Conservation (phyloP, 768 basidiomycete genomes). For the Wakefieldia striispora region DNA sequence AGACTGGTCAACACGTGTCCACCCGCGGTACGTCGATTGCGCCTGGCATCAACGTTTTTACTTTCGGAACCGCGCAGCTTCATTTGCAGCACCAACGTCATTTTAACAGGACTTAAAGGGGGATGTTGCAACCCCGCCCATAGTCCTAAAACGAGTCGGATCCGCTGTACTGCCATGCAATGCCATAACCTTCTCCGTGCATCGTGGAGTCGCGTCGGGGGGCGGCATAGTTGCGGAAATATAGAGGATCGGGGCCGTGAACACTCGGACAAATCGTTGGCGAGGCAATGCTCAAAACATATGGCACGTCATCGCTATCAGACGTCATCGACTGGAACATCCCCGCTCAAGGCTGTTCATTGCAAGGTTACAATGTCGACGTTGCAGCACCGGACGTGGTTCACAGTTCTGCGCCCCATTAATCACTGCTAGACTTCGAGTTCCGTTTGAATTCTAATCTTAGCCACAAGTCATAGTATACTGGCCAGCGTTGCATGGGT, state of each 20-base stretch:
- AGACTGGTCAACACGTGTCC: slow-evolving; percentile 14
- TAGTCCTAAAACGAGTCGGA: slow-evolving; percentile 18
- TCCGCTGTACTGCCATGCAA: slow-evolving; percentile 8
- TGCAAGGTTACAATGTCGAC: neutral
- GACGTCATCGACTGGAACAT: neutral
- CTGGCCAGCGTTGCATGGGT: neutral
- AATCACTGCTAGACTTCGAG: neutral
- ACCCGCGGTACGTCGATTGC: slow-evolving; percentile 13
- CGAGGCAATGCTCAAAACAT: slow-evolving; percentile 3
- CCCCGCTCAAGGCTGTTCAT: neutral
- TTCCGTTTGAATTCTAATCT: neutral
- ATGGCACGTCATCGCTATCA: neutral
- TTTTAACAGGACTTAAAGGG: neutral
- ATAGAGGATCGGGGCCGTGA: slow-evolving; percentile 2
- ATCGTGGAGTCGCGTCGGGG: slow-evolving; percentile 5
- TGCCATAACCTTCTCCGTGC: slow-evolving; percentile 4
- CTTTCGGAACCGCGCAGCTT: slow-evolving; percentile 23
- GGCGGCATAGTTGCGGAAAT: slow-evolving; percentile 5
- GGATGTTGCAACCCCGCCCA: neutral
- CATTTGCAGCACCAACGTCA: slow-evolving; percentile 1
- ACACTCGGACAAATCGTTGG: neutral
- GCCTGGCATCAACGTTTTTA: slow-evolving; percentile 11
- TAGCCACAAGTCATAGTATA: neutral
- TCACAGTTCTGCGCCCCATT: neutral
- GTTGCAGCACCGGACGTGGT: neutral